These are phyloP conservation scores for Oldenlandia corymbosa DNA, from an alignment of 257 asterid genomes.

Conservation along the genomic window DNA sequence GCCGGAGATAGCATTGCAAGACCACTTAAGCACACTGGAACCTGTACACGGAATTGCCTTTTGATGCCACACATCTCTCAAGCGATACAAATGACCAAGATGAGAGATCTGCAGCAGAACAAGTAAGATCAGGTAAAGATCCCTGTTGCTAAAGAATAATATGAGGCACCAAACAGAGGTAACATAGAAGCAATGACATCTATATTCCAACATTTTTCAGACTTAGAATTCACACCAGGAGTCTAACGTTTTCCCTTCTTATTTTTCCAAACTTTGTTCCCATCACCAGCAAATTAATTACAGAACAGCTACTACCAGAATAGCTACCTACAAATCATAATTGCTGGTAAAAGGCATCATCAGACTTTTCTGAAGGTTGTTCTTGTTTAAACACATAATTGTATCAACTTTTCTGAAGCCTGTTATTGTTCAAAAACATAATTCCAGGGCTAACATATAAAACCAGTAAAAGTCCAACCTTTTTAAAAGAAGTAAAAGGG, in stretches of 20 bases:
- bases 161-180: background rate
- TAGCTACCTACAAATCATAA: too few species aligned
- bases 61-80: conserved; percentile 43
- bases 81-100: conserved; percentile 41
- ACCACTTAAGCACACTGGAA: conserved; percentile 39
- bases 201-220: background rate
- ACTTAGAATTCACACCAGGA: background rate
- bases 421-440: too few species aligned
- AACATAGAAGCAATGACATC: background rate
- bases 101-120: conserved; percentile 39
- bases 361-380: background rate
- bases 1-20: conserved; percentile 38
- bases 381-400: background rate
- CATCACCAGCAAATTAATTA: background rate
- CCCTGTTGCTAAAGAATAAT: background rate
- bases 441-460: too few species aligned
- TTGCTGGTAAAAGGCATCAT: background rate
- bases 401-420: too few species aligned
- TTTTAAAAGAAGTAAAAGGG: too few species aligned
- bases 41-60: conserved; percentile 44
- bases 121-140: conserved; percentile 19
- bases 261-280: background rate
- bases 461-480: too few species aligned
- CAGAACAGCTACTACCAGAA: background rate
- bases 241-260: background rate